Evolutionary conservation across 2,329 filamentous ascomycete species (phyloP).

Genomic region (Pseudogymnoascus sp.): DNA sequence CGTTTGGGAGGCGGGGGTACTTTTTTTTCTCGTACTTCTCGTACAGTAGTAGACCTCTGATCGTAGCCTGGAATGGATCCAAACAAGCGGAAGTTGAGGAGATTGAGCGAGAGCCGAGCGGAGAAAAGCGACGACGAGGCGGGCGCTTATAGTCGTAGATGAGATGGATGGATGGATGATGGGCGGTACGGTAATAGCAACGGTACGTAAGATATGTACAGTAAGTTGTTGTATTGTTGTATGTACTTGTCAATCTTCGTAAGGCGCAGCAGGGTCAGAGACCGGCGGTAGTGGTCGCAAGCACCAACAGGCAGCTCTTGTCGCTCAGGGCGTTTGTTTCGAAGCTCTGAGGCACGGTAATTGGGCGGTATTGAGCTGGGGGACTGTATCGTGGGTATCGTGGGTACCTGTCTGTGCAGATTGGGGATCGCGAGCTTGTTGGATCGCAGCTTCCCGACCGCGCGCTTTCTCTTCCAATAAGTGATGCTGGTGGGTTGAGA

Average conservation of each 20-base stretch:
- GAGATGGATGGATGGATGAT: background rate
- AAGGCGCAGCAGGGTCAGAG: background rate
- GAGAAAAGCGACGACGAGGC: background rate
- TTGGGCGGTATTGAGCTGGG: background rate
- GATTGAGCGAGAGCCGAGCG: background rate
- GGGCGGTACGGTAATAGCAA: background rate
- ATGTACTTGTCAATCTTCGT: background rate
- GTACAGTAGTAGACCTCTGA: background rate
- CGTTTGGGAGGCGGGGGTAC: constrained; percentile 27
- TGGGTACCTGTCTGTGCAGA: background rate
- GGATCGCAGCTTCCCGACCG: background rate
- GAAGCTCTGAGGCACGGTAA: background rate
- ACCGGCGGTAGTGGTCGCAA: background rate
- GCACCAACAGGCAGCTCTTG: background rate
- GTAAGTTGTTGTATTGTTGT: too few relatives aligned
- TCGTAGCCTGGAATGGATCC: background rate
- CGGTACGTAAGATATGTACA: background rate
- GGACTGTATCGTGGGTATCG: too few relatives aligned
- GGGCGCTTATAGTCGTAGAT: background rate
- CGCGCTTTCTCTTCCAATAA: constrained; percentile 21
- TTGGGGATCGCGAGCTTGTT: background rate
- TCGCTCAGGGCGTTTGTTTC: background rate
- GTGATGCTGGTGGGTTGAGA: constrained; percentile 10
- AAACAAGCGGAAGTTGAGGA: background rate
- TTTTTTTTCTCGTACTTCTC: constrained; percentile 34